phyloP scores from a whole-genome alignment of 2,329 filamentous ascomycete species.

The Paecilomyces sp. region DNA sequence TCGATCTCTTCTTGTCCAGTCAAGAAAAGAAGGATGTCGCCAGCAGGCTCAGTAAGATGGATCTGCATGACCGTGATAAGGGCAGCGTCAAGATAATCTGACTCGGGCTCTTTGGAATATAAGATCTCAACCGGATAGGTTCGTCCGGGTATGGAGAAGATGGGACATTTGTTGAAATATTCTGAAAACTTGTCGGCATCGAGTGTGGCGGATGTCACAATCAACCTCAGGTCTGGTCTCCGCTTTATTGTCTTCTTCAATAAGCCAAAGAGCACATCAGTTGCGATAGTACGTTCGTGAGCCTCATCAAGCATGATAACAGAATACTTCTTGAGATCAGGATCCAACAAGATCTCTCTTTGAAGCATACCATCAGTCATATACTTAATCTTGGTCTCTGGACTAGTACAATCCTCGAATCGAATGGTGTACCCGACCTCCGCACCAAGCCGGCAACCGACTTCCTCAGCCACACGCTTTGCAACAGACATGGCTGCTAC shows the following conservation, averaged over 20 bases:
- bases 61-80: slow-evolving; percentile 98
- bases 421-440: slow-evolving; percentile 97
- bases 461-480: slow-evolving; percentile 92
- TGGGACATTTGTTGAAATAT: slow-evolving; percentile 93
- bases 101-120: slow-evolving; percentile 90
- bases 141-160: slow-evolving; percentile 91
- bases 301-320: slow-evolving; percentile 98
- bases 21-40: slow-evolving; percentile 93
- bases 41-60: slow-evolving; percentile 81
- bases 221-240: slow-evolving; percentile 82
- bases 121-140: slow-evolving; percentile 95
- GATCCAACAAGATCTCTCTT: slow-evolving; percentile 87
- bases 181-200: slow-evolving; percentile 96
- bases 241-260: slow-evolving; percentile 88
- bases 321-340: slow-evolving; percentile 80
- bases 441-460: slow-evolving; percentile 81
- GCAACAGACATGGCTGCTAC: slow-evolving; percentile 97
- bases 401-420: slow-evolving; percentile 89
- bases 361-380: slow-evolving; percentile 99
- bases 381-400: slow-evolving; percentile 92
- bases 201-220: slow-evolving; percentile 92
- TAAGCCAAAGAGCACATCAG: slow-evolving; percentile 88
- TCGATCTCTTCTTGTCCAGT: slow-evolving; percentile 98
- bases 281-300: slow-evolving; percentile 93
- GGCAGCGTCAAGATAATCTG: slow-evolving; percentile 88